Conservation (phyloP, 345 rosid genomes). For the Barbarea vulgaris region DNA sequence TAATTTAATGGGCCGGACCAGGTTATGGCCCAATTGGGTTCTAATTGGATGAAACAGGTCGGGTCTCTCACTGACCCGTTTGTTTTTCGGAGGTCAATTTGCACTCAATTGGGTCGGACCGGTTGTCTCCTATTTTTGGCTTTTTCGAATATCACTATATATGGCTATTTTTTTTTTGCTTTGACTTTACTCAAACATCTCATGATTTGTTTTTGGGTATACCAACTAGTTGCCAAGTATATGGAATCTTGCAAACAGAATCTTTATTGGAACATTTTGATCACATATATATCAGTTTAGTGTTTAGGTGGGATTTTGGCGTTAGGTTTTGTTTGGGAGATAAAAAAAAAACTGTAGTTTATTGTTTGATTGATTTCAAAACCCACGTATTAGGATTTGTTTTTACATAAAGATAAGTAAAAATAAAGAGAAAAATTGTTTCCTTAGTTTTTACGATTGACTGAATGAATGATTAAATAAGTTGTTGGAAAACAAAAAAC, state of each 20-base stretch:
- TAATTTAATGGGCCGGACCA: not conserved
- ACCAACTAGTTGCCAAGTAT: conserved; percentile 14
- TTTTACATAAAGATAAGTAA: not conserved
- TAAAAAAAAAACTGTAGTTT: not conserved
- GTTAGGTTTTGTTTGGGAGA: not conserved
- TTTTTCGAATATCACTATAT: conserved; percentile 6
- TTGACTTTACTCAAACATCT: conserved; percentile 34
- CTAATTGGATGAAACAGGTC: conserved; percentile 16
- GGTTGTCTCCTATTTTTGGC: conserved; percentile 8
- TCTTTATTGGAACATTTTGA: not conserved
- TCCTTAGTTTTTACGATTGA: not conserved
- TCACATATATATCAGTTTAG: not conserved
- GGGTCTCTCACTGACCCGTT: conserved; percentile 21
- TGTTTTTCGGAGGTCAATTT: not conserved
- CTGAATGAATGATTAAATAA: not conserved
- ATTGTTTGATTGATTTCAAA: not conserved
- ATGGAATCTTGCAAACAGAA: conserved; percentile 23
- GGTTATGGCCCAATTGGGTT: conserved; percentile 1
- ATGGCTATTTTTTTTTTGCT: conserved; percentile 23
- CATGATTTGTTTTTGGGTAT: conserved; percentile 33
- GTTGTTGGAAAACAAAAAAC: not conserved
- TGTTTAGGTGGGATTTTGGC: not conserved
- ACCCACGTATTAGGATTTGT: not conserved
- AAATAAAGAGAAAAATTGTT: not conserved
- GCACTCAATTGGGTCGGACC: conserved; percentile 22